Base-by-base conservation (phyloP, 495 filamentous ascomycete genomes). In the Aspergillus campestris region DNA sequence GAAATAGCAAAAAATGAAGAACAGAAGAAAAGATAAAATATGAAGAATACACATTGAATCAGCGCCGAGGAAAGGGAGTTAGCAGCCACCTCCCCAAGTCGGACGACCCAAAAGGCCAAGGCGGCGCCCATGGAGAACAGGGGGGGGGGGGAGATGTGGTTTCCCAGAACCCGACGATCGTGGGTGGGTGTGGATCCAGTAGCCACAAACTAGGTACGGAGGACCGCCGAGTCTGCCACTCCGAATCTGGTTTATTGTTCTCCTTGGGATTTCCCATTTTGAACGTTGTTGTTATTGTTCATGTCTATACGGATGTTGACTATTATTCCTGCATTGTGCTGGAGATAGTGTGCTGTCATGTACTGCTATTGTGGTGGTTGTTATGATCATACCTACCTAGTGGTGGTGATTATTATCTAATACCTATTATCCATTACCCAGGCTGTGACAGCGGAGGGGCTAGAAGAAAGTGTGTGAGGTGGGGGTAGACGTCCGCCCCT, bases 111-210 rank as follows among this genome's bases (percentile, higher is more conserved):
- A 24, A 24, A 24, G 18, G 18, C 18, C 18, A 24, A 24, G 18
- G 18, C 18, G 18, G 18, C 18, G 18, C 18, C 18, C 18, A 24
- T 24, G 18, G 18, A 24, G 37, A 51, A 51, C 50, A 57, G 54
- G 59, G 64, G 61, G 61, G 60, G 50, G 41, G 47, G 50, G 18
- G 18, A 24, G 18, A 24, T 24, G 18, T 24, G 18, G 18, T 24
- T 44, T 54, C 56, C 54, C 62, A 53, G 53, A 67, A 63, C 62
- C 55, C 60, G 66, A 66, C 66, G 66, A 70, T 70, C 66, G 62
- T 65, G 60, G 61, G 45, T 45, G 40, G 37, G 34, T 50, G 64
- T 64, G 63, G 61, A 50, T 53, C 59, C 57, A 42, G 50, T 53
- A 64, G 50, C 60, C 60, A 64, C 59, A 60, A 62, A 59, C 59